Conservation (phyloP, 2,329 filamentous ascomycete genomes). For the Colletotrichum aenigma region DNA sequence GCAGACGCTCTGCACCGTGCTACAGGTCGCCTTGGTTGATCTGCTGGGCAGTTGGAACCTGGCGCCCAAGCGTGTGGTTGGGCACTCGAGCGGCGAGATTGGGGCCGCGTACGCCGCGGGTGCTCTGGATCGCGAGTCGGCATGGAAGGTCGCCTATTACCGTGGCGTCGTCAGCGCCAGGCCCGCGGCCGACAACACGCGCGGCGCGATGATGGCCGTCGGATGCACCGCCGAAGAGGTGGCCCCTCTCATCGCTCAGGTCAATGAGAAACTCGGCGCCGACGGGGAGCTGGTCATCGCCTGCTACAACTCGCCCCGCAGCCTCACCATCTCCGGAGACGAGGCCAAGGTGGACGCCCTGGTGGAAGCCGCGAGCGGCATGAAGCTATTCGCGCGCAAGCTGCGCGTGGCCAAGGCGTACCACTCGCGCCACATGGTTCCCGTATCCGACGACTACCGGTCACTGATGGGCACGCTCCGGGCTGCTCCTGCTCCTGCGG, state of each 20-base stretch:
- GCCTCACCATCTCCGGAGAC: slow-evolving; percentile 49
- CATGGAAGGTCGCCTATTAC: slow-evolving; percentile 41
- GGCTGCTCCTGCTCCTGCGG: neutral
- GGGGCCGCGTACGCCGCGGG: slow-evolving; percentile 54
- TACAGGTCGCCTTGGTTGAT: slow-evolving; percentile 33
- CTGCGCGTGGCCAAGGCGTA: slow-evolving; percentile 25
- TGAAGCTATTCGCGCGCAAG: slow-evolving; percentile 3
- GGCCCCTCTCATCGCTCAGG: slow-evolving; percentile 26
- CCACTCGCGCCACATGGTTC: slow-evolving; percentile 23
- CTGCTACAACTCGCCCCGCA: slow-evolving; percentile 57
- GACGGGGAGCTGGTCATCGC: slow-evolving; percentile 15
- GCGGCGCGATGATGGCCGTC: slow-evolving; percentile 62
- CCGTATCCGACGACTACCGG: neutral
- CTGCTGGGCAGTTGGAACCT: slow-evolving; percentile 33
- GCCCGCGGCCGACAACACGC: neutral
- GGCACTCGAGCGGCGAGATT: slow-evolving; percentile 56
- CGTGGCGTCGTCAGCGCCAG: slow-evolving; percentile 31
- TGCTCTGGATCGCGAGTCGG: slow-evolving; percentile 39
- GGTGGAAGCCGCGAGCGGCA: slow-evolving; percentile 33
- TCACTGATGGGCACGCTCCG: neutral
- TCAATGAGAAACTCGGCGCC: slow-evolving; percentile 14
- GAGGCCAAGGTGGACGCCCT: slow-evolving; percentile 30
- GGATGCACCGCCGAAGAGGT: slow-evolving; percentile 31
- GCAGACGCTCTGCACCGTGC: slow-evolving; percentile 33
- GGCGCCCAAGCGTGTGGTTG: slow-evolving; percentile 39